Conservation (phyloP, 139 green algal genomes). For the Chlamydomonas sp. region DNA sequence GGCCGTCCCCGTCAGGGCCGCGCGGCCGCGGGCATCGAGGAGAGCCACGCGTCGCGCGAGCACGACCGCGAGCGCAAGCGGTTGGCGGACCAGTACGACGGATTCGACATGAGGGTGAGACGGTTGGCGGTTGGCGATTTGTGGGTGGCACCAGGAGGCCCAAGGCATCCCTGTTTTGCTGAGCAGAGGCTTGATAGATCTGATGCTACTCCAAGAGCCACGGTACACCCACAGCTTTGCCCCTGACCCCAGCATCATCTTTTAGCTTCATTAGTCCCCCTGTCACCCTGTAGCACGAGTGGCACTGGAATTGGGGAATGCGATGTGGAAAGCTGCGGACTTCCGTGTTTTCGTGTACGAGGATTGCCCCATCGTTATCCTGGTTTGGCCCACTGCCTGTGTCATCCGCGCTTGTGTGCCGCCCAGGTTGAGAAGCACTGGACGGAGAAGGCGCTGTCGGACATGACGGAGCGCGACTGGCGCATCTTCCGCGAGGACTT, state of each 20-base stretch:
- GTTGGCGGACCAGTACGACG: constrained; percentile 81
- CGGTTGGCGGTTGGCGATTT: background rate
- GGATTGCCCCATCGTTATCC: background rate
- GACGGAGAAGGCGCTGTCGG: constrained; percentile 87
- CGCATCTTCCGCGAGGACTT: constrained; percentile 99
- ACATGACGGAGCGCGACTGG: constrained; percentile 99
- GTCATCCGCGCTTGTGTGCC: background rate
- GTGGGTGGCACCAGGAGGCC: background rate
- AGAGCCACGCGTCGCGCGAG: constrained; percentile 71
- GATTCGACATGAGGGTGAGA: constrained; percentile 74
- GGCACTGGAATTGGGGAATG: too few species aligned
- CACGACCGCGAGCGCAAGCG: constrained; percentile 63
- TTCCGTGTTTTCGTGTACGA: too few species aligned
- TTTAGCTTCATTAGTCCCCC: too few species aligned
- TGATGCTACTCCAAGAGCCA: too few species aligned
- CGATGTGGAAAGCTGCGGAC: too few species aligned
- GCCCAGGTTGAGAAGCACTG: constrained; percentile 81
- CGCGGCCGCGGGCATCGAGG: constrained; percentile 49
- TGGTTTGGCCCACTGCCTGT: background rate
- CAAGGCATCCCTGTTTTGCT: background rate
- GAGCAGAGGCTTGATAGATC: too few species aligned
- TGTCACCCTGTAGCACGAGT: too few species aligned
- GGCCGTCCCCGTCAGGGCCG: background rate
- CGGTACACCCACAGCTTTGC: too few species aligned
- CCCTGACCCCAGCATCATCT: too few species aligned